Evolutionary conservation across 768 basidiomycete genomes (phyloP), one percentile per base, ranked within the genome.

Genomic region (Mycena leptocephala): DNA sequence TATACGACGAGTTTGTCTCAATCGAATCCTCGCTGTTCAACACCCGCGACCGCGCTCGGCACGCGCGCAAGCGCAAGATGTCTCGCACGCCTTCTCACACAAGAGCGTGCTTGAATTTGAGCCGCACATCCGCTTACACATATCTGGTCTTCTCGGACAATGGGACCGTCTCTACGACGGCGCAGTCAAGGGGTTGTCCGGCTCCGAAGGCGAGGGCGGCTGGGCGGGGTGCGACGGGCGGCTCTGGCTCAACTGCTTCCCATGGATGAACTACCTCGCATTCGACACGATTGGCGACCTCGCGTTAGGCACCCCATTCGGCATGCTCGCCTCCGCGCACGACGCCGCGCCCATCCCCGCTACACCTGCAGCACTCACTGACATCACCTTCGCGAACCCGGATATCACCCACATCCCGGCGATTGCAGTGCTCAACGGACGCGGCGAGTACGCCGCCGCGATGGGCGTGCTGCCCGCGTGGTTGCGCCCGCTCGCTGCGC

Each of bases 61-160:
- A 98, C 82, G 89, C 95, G 8, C 92, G 96, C 53, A 98, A 97
- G 85, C 93, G 96, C 86, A 98, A 98, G 86, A 95, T 98, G 91
- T 98, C 58, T 93, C 95, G 0, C 92, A 95, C 81, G 93, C 96
- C 79, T 95, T 95, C 85, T 93, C 93, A 1, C 94, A 95, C 81
- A 97, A 97, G 87, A 95, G 85, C 69, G 95, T 98, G 5, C 82
- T 95, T 73, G 95, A 96, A 79, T 97, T 98, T 75, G 96, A 97
- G 82, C 95, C 95, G 0, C 91, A 95, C 74, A 91, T 96, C 68
- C 87, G 90, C 5, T 80, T 86, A 1, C 92, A 95, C 79, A 89
- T 96, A 24, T 83, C 81, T 1, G 85, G 89, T 65, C 84, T 97
- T 70, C 82, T 96, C 74, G 82, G 82, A 20, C 95, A 96, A 80